Base-by-base conservation (phyloP, 129 eudicot species). In the Calendula officinalis region DNA sequence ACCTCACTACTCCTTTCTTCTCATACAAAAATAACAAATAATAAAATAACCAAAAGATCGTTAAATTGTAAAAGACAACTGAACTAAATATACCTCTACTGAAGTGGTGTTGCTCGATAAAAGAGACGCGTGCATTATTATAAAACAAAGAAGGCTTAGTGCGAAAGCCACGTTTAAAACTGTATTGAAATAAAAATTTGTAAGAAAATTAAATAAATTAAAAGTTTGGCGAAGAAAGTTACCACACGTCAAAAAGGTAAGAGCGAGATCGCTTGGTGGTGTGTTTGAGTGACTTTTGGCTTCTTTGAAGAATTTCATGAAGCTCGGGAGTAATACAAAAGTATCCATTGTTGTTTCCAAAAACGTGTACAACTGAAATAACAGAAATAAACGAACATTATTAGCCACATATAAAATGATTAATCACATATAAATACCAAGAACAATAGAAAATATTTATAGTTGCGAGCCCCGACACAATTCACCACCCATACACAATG, bases 401-500 rank as follows among this genome's bases (percentile, higher is more conserved):
- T 10, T 3, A 16, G 4, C 13, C 37, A 35, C 37, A 9, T 34
- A 60, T 8, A 12, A 49, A 22, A n/a, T 50, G 13, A 73, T 7
- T 44, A 43, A 22, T 22, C 30, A 22, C 30, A 22, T 35, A 57
- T 35, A 43, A 60, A 57, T 75, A 90, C 97, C 88, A 90, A 65
- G 66, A 90, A 90, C 61, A 90, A 80, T 61, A 90, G 83, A 71
- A 90, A 90, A 64, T 69, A 90, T 57, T 90, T 86, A 84, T 90
- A 86, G 81, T 90, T 90, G 69, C 89, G 73, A 22, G 91, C 97
- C 66, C 97, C 97, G 62, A 86, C 97, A 77, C 97, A 90, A 62
- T 90, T 90, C 63, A 86, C 95, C 50, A 86, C 92, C 97, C 97
- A 90, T 70, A 90, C 83, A 66, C 95, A 90, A 73, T 90, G 95